Percentiles rank a stretch among this genome's conserved stretches.
Evolutionary conservation across 495 filamentous ascomycete genomes (phyloP).

Genomic region (Clohesyomyces aquaticus): DNA sequence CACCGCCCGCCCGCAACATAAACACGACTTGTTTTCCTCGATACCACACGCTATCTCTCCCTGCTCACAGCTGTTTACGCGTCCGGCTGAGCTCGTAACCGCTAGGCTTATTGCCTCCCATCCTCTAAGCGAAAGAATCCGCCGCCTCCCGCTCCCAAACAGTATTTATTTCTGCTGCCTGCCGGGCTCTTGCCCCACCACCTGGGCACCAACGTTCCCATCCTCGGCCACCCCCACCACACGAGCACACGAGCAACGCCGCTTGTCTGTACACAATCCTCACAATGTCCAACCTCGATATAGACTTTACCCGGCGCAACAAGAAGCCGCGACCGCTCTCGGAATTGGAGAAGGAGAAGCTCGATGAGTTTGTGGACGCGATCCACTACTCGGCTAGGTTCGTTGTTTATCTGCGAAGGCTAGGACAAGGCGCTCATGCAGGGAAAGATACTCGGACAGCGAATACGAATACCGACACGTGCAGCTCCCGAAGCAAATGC

Average conservation of each 20-base stretch:
- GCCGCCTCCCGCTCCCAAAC: neutral
- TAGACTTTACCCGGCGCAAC: constrained; percentile 82
- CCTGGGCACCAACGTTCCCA: neutral
- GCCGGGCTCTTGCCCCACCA: constrained; percentile 15
- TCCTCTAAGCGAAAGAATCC: neutral
- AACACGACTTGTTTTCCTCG: constrained; percentile 22
- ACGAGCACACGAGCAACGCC: constrained; percentile 30
- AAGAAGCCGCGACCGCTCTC: constrained; percentile 76
- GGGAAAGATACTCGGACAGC: constrained; percentile 76
- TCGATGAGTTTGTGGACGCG: constrained; percentile 87
- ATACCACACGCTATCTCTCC: neutral
- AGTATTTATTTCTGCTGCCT: constrained; percentile 10
- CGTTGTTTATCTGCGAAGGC: constrained; percentile 32
- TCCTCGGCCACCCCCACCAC: constrained; percentile 18
- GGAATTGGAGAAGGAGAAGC: constrained; percentile 76
- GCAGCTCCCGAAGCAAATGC: constrained; percentile 95
- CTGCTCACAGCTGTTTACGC: neutral
- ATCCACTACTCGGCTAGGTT: constrained; percentile 97
- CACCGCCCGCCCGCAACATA: neutral
- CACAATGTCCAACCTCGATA: constrained; percentile 54
- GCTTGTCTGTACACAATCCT: neutral
- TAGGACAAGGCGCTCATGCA: neutral
- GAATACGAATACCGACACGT: constrained; percentile 95
- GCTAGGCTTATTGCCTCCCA: neutral
- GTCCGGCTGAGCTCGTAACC: neutral